Evolutionary conservation across 495 filamentous ascomycete genomes (phyloP), one percentile per base, ranked within the genome.

Genomic region (Penicillium cosmopolitanum): DNA sequence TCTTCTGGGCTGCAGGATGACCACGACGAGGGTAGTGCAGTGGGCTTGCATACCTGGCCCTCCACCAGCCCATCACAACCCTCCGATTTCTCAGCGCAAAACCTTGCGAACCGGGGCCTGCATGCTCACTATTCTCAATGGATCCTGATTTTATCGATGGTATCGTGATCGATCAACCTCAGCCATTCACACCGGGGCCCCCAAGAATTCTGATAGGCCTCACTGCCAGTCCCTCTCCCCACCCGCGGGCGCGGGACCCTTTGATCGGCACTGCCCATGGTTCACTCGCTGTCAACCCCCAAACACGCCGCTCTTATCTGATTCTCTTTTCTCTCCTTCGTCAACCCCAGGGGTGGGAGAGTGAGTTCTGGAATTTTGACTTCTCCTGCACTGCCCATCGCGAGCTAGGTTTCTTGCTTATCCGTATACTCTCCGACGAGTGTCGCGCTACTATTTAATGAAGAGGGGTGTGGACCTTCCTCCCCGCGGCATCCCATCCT

Each of bases 71-170:
- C 58, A 61, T 61, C 55, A 61, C 16, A 47, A 44, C 21, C 16
- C 51, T 11, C 40, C 16, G 21, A 58, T 61, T 61, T 61, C 51
- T 61, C 63, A 61, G 58, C 58, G 15, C 16, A 44, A 44, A 44
- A 21, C 15, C 42, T 44, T 44, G 15, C 15, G 4, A 19, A n/a
- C 16, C 9, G 15, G 42, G 16, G 16, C n/a, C 5, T 21, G 42
- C 42, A 44, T 44, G 42, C 7, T 18, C 40, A 38, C 35, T 23
- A 38, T 38, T 38, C 36, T 23, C 47, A 50, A 33, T 28, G 47
- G 19, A 50, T 25, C 11, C 19, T 13, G 55, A 18, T 4, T 5
- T 10, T 10, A 35, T 51, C 23, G 28, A 33, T 15, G 13, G 40
- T 43, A 64, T 60, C 40, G 51, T 50, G 48, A 65, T 53, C 50